Evolutionary conservation across 108 stramenopile species (phyloP).

Genomic region (Conticribra guillardii): DNA sequence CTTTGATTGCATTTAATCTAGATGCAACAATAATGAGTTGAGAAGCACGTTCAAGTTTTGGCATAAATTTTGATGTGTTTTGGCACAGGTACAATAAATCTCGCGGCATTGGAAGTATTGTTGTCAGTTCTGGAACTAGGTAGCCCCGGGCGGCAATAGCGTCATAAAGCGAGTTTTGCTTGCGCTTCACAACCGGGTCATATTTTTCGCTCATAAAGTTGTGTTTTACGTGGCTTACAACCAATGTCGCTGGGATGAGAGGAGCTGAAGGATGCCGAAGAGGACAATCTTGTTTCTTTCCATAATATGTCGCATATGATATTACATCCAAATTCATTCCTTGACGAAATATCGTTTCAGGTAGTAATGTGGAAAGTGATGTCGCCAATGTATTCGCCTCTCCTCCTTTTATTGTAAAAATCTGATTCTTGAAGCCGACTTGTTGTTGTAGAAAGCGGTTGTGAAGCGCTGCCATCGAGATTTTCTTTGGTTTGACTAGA

Average conservation of each 20-base stretch:
- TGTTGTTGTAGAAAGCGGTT: conserved; percentile 44
- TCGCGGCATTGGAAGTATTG: conserved; percentile 55
- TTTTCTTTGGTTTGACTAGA: conserved; percentile 1
- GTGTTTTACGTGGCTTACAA: conserved; percentile 18
- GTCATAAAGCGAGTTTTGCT: not conserved
- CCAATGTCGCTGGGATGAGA: conserved; percentile 5
- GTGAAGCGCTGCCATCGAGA: conserved; percentile 10
- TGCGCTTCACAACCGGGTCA: not conserved
- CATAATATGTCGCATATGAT: not conserved
- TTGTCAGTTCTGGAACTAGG: conserved; percentile 51
- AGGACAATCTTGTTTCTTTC: not conserved
- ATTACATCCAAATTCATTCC: conserved; percentile 1
- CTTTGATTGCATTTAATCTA: conserved; percentile 9
- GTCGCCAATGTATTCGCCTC: not conserved
- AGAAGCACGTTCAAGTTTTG: conserved; percentile 44
- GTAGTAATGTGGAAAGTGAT: conserved; percentile 7
- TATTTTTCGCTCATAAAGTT: conserved; percentile 8
- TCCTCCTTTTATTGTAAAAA: conserved; percentile 20
- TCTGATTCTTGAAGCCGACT: conserved; percentile 11
- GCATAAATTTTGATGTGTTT: conserved; percentile 44
- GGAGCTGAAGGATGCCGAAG: conserved; percentile 6
- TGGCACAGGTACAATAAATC: conserved; percentile 54
- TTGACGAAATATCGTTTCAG: too few relatives aligned
- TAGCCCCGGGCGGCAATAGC: conserved; percentile 17
- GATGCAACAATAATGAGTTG: conserved; percentile 10